Conservation (phyloP, 495 filamentous ascomycete species). For the Aspergillus baeticus region DNA sequence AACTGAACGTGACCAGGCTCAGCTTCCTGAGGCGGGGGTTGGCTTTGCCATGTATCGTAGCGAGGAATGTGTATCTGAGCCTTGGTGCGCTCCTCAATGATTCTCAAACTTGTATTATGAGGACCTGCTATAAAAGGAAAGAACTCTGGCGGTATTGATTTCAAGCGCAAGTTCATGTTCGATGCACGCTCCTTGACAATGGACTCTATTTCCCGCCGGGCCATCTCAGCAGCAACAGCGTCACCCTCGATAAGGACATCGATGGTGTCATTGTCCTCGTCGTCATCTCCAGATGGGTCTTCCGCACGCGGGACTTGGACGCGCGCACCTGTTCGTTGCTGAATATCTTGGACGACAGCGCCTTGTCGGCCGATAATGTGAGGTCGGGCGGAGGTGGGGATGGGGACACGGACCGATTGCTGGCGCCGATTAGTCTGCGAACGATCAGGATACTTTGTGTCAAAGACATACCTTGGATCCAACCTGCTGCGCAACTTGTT, state of each 20-base stretch:
- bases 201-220: slow-evolving; percentile 73
- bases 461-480: slow-evolving; percentile 66
- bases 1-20: slow-evolving; percentile 67
- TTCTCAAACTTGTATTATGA: slow-evolving; percentile 63
- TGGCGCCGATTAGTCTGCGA: slow-evolving; percentile 26
- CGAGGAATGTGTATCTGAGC: slow-evolving; percentile 77
- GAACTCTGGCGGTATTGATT: slow-evolving; percentile 82
- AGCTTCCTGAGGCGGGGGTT: slow-evolving; percentile 67
- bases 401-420: slow-evolving; percentile 71
- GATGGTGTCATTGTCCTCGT: slow-evolving; percentile 77
- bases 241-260: slow-evolving; percentile 90
- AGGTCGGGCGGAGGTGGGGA: slow-evolving; percentile 77
- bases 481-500: slow-evolving; percentile 80
- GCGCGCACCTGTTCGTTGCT: slow-evolving; percentile 78
- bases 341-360: slow-evolving; percentile 82
- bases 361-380: slow-evolving; percentile 92
- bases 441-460: neutral
- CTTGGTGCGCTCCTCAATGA: slow-evolving; percentile 68
- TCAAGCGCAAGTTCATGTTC: slow-evolving; percentile 72
- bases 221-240: slow-evolving; percentile 75
- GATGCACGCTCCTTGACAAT: slow-evolving; percentile 85
- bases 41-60: slow-evolving; percentile 68
- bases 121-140: slow-evolving; percentile 93
- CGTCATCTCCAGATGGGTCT: slow-evolving; percentile 48
- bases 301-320: slow-evolving; percentile 85